Percentiles rank a stretch among this genome's conserved stretches.
Evolutionary conservation across 1,284 basidiomycete species (phyloP).

Genomic region (Rhizoctonia solani): DNA sequence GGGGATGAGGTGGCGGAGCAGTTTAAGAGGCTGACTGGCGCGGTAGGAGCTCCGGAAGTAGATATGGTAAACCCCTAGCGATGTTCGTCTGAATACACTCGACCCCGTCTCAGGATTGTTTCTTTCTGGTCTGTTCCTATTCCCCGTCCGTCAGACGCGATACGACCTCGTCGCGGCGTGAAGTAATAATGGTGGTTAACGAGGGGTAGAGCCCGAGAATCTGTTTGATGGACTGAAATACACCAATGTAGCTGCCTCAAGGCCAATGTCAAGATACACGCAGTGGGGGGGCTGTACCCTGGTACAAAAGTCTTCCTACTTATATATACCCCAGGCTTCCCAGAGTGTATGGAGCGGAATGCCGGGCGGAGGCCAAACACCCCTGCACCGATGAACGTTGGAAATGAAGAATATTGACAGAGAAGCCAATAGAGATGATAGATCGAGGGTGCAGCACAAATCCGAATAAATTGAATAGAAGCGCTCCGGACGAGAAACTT

Average conservation of each 20-base stretch:
- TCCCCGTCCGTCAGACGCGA: not conserved
- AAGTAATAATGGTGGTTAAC: no score
- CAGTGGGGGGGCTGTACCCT: conserved; percentile 3
- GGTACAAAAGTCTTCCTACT: not conserved
- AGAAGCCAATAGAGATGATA: not conserved
- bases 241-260: conserved; percentile 6
- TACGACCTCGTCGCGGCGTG: not conserved
- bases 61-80: not conserved
- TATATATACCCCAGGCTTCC: not conserved
- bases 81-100: not conserved
- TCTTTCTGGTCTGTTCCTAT: not conserved
- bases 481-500: not conserved
- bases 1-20: not conserved
- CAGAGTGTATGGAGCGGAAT: not conserved
- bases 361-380: not conserved
- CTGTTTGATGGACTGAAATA: not conserved
- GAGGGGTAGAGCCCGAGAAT: not conserved
- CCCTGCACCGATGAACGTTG: conserved; percentile 1
- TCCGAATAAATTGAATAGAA: not conserved
- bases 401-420: conserved; percentile 7
- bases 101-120: not conserved
- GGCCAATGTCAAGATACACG: not conserved
- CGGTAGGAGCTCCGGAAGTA: conserved; percentile 1
- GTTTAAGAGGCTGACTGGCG: conserved; percentile 2
- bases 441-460: conserved; percentile 18